Base-by-base conservation (phyloP, 2,329 filamentous ascomycete genomes). In the Xylariomycetidae sp. region DNA sequence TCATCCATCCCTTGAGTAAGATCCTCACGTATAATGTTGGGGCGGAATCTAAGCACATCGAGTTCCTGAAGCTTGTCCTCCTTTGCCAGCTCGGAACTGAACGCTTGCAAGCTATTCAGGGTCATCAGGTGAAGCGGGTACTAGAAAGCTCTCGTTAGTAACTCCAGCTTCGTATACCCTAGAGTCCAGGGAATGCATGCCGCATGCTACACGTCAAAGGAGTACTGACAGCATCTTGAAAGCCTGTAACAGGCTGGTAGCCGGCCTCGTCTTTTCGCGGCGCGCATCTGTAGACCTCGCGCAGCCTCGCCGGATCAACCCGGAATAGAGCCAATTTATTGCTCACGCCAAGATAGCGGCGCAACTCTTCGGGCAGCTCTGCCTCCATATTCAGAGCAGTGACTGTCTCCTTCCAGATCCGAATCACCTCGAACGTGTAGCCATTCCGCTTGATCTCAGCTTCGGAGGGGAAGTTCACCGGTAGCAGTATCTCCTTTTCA, bases 51-150 rank as follows among this genome's bases (percentile, higher is more conserved):
- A 12, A 72, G 60, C 7, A 74, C 72, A 35, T 81, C 75, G 0
- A 87, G 64, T 18, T 67, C 60, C 18, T 66, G 63, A 13, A 72
- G 51, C 6, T 50, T 49, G 16, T 67, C 59, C 31, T 68, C 67
- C 43, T 68, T 69, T 2, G 69, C 65, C 6, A 85, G 66, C 29
- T 72, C 63, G 2, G 63, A 57, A 38, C 78, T 74, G 17, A 85
- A 66, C 30, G 77, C 69, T 30, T 72, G 70, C 15, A 86, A 64
- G 42, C 77, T 83, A 28, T 70, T 68, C 13, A 86, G 55, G 44
- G 75, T 85, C 32, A 85, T 59, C 25, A 88, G 59, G 44, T 85
- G 78, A 12, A 88, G 61, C 2, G 83, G 81, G 52, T 83, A 86
- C 74, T 82, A 28, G n/a, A 15, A 25, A 25, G 6, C 18, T 29